Evolutionary conservation across 1,284 basidiomycete genomes (phyloP), one percentile per base, ranked within the genome.

Genomic region (Chiua sp.): DNA sequence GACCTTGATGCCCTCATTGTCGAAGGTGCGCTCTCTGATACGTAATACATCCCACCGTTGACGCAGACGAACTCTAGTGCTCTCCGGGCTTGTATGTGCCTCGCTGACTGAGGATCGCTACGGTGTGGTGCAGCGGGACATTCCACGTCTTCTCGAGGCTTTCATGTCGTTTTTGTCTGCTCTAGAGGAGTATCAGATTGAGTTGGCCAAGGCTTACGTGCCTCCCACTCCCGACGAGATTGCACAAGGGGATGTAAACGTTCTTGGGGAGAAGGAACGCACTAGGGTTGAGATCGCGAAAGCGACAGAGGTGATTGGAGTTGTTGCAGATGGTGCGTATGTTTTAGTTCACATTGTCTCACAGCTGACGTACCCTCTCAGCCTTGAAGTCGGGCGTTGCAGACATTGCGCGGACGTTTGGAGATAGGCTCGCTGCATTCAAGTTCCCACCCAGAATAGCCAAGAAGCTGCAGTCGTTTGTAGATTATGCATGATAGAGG

Each of bases 41-140:
- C 13, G 13, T 23, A 11, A 5, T 13, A 2, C 28, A 22, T 51
- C n/a, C n/a, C n/a, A n/a, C n/a, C n/a, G n/a, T n/a, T n/a, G n/a
- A n/a, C n/a, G n/a, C n/a, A n/a, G n/a, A n/a, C n/a, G n/a, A n/a
- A n/a, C n/a, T 4, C 7, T 1, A 94, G 93, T 87, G 8, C 77
- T 95, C 3, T 84, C 88, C 0, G 81, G 83, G 52, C 78, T 94
- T n/a, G 79, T 85, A 7, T 87, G 87, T 59, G 85, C 87, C 2
- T 94, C 93, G 8, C 76, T 94, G 35, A 79, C 79, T 3, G 93
- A 94, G 72, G 93, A 96, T 74, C 80, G 83, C 30, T 94, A 90
- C 67, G 93, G 93, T 15, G 84, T 89, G 51, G 91, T 93, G 10
- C 93, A 95, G 71, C 80, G 90, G 8, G 91, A 94, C 69, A 92